Evolutionary conservation across 2,329 filamentous ascomycete genomes (phyloP).

Genomic region (Hypoxylon rubiginosum): DNA sequence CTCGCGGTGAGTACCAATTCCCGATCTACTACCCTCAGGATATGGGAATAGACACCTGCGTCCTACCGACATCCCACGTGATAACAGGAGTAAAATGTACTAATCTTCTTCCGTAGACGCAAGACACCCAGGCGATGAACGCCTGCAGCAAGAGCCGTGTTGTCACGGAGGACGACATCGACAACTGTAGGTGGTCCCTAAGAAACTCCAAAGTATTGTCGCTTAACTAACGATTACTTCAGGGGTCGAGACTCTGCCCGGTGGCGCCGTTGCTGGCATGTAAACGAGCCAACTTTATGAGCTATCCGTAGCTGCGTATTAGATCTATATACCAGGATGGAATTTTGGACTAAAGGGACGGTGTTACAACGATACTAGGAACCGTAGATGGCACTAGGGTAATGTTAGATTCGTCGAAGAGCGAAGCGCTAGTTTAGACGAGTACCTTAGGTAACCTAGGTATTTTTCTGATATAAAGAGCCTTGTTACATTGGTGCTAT

Average conservation of each 20-base stretch:
- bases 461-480: too few relatives aligned
- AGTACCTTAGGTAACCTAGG: too few relatives aligned
- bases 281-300: conserved; percentile 11
- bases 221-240: conserved; percentile 10
- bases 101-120: conserved; percentile 8
- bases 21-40: not conserved
- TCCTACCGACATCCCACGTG: not conserved
- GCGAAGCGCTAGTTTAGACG: too few relatives aligned
- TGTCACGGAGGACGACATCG: conserved; percentile 32
- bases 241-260: conserved; percentile 33
- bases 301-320: not conserved
- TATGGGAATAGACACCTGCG: not conserved
- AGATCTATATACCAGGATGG: not conserved
- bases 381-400: not conserved
- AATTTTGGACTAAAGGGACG: not conserved
- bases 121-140: conserved; percentile 31
- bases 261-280: conserved; percentile 34
- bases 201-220: not conserved
- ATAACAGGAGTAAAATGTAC: not conserved
- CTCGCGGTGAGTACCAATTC: conserved; percentile 3
- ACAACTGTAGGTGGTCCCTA: conserved; percentile 31
- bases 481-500: too few relatives aligned
- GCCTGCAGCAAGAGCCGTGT: conserved; percentile 28
- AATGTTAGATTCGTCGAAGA: too few relatives aligned
- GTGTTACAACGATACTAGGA: not conserved